Conservation (phyloP, 2,329 filamentous ascomycete genomes). For the Aspergillus texensis region DNA sequence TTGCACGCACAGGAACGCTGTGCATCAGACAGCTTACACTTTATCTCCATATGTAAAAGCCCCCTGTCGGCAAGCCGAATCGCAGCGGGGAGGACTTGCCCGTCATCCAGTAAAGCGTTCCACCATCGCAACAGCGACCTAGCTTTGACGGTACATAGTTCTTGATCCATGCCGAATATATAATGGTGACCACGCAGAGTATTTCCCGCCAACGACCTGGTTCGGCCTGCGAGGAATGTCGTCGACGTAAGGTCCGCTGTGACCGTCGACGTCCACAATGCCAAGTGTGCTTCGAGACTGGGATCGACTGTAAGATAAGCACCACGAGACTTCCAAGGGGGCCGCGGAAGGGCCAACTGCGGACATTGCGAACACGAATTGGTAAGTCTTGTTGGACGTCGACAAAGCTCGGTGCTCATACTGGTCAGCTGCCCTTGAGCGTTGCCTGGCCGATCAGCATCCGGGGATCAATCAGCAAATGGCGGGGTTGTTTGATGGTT, state of each 20-base stretch:
- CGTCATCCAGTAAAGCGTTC: neutral
- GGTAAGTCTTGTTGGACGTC: constrained; percentile 17
- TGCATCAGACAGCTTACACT: neutral
- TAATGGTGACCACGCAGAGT: constrained; percentile 15
- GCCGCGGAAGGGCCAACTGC: constrained; percentile 32
- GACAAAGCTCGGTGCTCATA: neutral
- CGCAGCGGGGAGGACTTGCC: too few species aligned
- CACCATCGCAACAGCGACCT: too few species aligned
- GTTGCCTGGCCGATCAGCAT: constrained; percentile 30
- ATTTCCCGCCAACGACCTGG: constrained; percentile 31
- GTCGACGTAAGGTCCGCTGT: constrained; percentile 32
- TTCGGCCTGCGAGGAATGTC: constrained; percentile 34
- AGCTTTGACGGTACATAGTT: neutral
- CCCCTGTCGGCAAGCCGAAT: neutral
- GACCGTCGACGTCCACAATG: constrained; percentile 31
- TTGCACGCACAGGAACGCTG: neutral
- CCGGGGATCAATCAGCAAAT: constrained; percentile 23
- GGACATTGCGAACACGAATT: constrained; percentile 31
- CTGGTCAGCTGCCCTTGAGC: constrained; percentile 28
- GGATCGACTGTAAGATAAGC: constrained; percentile 31
- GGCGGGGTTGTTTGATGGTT: constrained; percentile 15
- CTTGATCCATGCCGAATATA: neutral
- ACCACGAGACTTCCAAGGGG: constrained; percentile 29
- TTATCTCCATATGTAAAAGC: neutral
- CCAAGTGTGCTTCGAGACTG: constrained; percentile 31